Conservation (phyloP, 805 yeast species). For the Ogataea ramenticola region DNA sequence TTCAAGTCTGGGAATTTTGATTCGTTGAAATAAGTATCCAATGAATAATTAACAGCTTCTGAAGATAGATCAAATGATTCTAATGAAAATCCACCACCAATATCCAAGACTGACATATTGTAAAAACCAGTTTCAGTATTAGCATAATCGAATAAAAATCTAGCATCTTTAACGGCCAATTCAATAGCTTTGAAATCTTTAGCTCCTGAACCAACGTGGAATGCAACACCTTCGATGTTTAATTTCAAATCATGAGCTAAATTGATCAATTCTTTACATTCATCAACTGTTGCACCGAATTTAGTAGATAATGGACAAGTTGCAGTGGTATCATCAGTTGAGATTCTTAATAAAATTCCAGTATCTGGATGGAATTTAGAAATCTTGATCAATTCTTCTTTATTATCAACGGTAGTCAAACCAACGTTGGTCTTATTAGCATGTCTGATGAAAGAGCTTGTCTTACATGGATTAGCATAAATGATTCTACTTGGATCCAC, state of each 20-base stretch:
- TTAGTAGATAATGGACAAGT: slow-evolving; percentile 82
- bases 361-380: slow-evolving; percentile 61
- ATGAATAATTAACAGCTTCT: slow-evolving; percentile 43
- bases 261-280: slow-evolving; percentile 48
- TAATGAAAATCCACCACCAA: slow-evolving; percentile 89
- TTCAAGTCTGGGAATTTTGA: slow-evolving; percentile 23
- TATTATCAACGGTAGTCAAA: slow-evolving; percentile 84
- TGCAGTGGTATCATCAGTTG: slow-evolving; percentile 85
- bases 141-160: slow-evolving; percentile 58
- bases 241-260: slow-evolving; percentile 56
- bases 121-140: slow-evolving; percentile 31
- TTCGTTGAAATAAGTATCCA: slow-evolving; percentile 56
- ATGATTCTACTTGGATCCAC: slow-evolving; percentile 61
- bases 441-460: slow-evolving; percentile 70
- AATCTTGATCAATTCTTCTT: slow-evolving; percentile 75
- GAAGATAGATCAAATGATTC: slow-evolving; percentile 54
- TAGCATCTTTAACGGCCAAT: slow-evolving; percentile 69
- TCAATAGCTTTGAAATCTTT: slow-evolving; percentile 58
- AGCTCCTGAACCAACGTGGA: slow-evolving; percentile 95
- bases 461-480: slow-evolving; percentile 92
- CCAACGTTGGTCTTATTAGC: slow-evolving; percentile 52
- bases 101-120: slow-evolving; percentile 55
- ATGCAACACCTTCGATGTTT: slow-evolving; percentile 77
- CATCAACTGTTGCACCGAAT: slow-evolving; percentile 69
- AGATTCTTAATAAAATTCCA: slow-evolving; percentile 67